Base-by-base conservation (phyloP, 805 yeast species). In the Ogataea haglerorum region DNA sequence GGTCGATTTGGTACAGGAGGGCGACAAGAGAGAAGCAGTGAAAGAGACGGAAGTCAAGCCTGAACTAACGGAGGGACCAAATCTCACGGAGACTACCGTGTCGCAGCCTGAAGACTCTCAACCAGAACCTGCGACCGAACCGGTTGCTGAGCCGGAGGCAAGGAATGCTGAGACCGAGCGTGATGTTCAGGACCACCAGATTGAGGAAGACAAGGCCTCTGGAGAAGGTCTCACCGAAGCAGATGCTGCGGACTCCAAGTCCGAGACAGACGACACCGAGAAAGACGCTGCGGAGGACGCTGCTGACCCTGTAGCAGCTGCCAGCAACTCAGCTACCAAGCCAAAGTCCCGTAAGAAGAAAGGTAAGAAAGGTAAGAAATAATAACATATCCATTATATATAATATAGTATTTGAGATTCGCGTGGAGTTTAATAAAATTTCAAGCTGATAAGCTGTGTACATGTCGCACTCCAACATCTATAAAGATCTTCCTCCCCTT, bases 401-500 rank as follows among this genome's bases (percentile, higher is more conserved):
- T n/a, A n/a, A n/a, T n/a, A n/a, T n/a, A n/a, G n/a, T n/a, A n/a
- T n/a, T 28, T 33, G 31, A 32, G 29, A 38, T 38, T 38, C 42
- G 42, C 42, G 42, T 38, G 26, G 34, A 32, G 18, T 30, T 30
- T 24, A 17, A 17, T 29, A 38, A 36, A 38, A 38, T 34, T 36
- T 35, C 31, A 28, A 30, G 27, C 36, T 26, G 37, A 38, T 43
- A 32, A 41, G 40, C 25, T 24, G 19, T 17, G 34, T 22, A 30
- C 18, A 36, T 36, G 38, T 26, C 36, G 23, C 24, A 27, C 15
- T 29, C 38, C 6, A 34, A 45, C 41, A 43, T 37, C 18, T 48
- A 41, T 39, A 48, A 48, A 25, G 52, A 49, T 5, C 40, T 50
- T 17, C 57, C 57, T 6, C 53, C 53, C 2, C 42, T 52, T 24